Evolutionary conservation across 345 rosid species (phyloP).

Genomic region (Pelargonium nanum): DNA sequence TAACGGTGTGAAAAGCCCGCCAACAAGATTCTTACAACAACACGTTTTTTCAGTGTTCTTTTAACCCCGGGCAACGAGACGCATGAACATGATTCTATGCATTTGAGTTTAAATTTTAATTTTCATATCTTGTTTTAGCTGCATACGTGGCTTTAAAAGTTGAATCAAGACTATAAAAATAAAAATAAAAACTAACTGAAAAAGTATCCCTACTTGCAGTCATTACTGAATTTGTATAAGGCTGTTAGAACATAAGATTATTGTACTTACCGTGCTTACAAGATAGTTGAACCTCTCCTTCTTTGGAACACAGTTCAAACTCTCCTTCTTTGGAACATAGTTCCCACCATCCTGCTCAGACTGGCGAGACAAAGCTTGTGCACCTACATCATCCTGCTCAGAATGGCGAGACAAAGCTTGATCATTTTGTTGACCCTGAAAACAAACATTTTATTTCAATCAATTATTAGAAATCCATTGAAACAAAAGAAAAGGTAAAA

Average conservation of each 20-base stretch:
- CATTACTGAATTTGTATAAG: not conserved
- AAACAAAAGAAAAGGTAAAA: not conserved
- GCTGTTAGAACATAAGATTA: not conserved
- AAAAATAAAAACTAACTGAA: no score
- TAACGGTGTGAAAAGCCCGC: no score
- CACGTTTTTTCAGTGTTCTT: no score
- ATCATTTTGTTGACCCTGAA: not conserved
- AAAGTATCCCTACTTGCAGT: not conserved
- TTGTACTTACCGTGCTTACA: constrained; percentile 47
- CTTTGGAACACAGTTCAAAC: constrained; percentile 62
- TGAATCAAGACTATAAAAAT: no score
- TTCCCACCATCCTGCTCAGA: constrained; percentile 17
- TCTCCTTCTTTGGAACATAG: no score
- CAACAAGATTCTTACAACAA: no score
- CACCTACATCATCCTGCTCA: constrained; percentile 18
- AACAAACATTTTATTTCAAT: no score
- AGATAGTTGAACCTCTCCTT: constrained; percentile 62
- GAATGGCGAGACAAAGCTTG: not conserved
- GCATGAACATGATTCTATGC: not conserved
- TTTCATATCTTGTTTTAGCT: not conserved
- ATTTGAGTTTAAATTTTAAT: not conserved
- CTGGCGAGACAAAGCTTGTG: constrained; percentile 1
- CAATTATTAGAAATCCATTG: not conserved
- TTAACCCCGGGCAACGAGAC: no score
- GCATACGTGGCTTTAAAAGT: not conserved